Evolutionary conservation across 2,329 filamentous ascomycete species (phyloP).

Genomic region (Cordyceps tenuipes): DNA sequence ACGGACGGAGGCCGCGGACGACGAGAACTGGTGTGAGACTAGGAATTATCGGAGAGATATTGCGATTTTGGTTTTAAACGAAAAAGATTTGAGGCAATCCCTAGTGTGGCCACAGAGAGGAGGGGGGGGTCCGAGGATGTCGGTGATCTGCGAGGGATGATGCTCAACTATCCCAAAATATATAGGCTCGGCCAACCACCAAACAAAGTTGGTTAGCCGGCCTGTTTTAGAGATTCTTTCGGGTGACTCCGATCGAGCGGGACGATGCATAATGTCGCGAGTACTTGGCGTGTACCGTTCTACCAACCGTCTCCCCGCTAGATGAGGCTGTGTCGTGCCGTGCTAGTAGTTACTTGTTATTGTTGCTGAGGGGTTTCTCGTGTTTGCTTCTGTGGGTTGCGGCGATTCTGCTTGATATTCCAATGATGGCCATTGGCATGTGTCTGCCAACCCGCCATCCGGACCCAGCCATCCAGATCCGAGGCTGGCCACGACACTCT

Average conservation of each 20-base stretch:
- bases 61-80: neutral
- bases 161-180: neutral
- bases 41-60: neutral
- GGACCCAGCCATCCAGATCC: neutral
- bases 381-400: too few species aligned
- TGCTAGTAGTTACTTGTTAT: too few species aligned
- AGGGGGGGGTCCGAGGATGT: too few species aligned
- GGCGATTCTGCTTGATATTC: too few species aligned
- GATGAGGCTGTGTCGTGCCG: neutral
- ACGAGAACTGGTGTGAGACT: neutral
- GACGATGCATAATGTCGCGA: constrained; percentile 3
- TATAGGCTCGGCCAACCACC: neutral
- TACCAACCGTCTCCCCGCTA: neutral
- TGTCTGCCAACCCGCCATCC: neutral
- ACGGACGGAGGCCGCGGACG: neutral
- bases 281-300: neutral
- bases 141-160: neutral
- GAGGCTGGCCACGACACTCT: neutral
- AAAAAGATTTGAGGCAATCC: too few species aligned
- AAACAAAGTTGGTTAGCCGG: too few species aligned
- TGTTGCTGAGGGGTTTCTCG: neutral
- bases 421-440: neutral
- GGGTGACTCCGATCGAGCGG: constrained; percentile 13
- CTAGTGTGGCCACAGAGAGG: neutral
- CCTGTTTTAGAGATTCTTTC: constrained; percentile 10